Conservation (phyloP, 2,329 filamentous ascomycete species). For the Pseudogymnoascus sp. region DNA sequence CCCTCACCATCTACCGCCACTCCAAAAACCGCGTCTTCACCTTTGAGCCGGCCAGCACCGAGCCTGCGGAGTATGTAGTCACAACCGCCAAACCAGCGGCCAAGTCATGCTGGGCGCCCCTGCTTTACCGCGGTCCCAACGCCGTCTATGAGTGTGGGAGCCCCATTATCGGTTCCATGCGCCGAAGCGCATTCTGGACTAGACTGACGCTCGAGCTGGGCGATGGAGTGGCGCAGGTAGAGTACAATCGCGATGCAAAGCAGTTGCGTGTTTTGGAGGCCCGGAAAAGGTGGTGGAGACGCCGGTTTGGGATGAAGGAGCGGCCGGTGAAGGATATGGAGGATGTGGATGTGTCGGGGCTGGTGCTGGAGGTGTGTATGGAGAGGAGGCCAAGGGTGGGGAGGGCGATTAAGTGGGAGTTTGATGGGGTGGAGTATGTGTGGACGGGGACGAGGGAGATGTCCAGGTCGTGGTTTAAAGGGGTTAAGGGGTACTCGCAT, state of each 20-base stretch:
- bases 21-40: not conserved
- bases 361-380: not conserved
- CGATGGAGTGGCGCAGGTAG: not conserved
- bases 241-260: not conserved
- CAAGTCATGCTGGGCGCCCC: not conserved
- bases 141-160: not conserved
- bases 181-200: not conserved
- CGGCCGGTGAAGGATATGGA: not conserved
- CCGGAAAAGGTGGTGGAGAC: not conserved
- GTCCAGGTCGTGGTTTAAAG: conserved; percentile 22
- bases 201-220: not conserved
- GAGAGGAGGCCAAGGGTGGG: conserved; percentile 1
- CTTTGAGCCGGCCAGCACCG: not conserved
- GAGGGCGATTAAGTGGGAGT: not conserved
- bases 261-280: not conserved
- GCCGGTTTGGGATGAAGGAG: not conserved
- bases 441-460: conserved; percentile 21
- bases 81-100: not conserved
- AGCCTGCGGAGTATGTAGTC: not conserved
- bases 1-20: not conserved
- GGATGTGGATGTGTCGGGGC: not conserved
- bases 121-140: not conserved
- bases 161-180: not conserved
- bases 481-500: conserved; percentile 12
- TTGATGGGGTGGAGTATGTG: not conserved